Percentiles rank a stretch among this genome's conserved stretches.
Conservation (phyloP, 768 basidiomycete genomes). For the Rhodosporidiobolus sp. region DNA sequence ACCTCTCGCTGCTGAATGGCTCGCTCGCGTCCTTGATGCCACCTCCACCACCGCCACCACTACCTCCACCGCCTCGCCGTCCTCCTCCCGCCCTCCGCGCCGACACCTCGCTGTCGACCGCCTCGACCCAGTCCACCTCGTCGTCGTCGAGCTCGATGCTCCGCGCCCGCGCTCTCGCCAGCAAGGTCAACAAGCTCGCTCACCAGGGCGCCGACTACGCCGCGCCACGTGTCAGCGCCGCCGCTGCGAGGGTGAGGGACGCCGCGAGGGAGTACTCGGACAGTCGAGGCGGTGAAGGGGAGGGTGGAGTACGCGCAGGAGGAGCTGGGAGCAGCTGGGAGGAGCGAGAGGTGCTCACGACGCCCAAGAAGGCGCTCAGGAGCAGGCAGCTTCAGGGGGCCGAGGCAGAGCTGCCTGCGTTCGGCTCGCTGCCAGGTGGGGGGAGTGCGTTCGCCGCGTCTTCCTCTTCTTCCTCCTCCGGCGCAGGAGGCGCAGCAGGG, state of each 20-base stretch:
- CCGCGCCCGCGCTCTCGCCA: slow-evolving; percentile 12
- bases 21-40: neutral
- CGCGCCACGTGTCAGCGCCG: neutral
- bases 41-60: neutral
- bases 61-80: neutral
- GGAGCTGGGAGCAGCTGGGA: too few species aligned
- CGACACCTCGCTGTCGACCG: neutral
- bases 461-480: too few species aligned
- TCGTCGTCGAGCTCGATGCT: too few species aligned
- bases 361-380: slow-evolving; percentile 8
- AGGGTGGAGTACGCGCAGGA: neutral
- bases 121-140: neutral
- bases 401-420: neutral
- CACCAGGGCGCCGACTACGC: neutral
- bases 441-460: too few species aligned
- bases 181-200: neutral
- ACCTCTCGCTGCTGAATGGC: too few species aligned
- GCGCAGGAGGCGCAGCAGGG: too few species aligned
- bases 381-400: neutral
- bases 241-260: neutral
- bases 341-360: neutral
- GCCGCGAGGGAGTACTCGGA: neutral
- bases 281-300: neutral
- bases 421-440: too few species aligned
- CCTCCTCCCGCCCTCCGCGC: neutral